A percentile compares a stretch with the other conserved stretches of the same genome.
Evolutionary conservation across 805 yeast species (phyloP).

Genomic region (Wickerhamiella cacticola): DNA sequence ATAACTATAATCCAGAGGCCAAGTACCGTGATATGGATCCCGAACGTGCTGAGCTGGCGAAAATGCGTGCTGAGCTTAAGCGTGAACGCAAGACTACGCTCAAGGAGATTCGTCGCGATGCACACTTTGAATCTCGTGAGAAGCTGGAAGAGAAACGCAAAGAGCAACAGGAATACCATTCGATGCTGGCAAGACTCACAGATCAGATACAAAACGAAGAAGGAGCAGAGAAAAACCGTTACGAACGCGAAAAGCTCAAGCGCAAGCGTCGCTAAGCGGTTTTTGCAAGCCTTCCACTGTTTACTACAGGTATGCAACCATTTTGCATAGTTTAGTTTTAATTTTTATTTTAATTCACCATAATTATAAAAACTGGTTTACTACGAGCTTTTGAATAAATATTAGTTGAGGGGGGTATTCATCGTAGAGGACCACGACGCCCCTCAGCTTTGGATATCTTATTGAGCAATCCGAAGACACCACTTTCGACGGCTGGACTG

Average conservation of each 20-base stretch:
- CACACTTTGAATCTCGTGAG: constrained; percentile 77
- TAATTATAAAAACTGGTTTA: neutral
- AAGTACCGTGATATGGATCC: constrained; percentile 79
- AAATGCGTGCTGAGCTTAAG: constrained; percentile 75
- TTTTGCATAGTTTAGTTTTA: neutral
- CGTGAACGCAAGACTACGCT: constrained; percentile 80
- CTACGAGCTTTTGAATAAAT: neutral
- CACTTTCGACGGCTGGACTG: constrained; percentile 25
- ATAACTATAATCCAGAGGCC: constrained; percentile 89
- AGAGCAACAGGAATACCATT: constrained; percentile 68
- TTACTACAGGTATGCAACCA: neutral
- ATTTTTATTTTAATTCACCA: neutral
- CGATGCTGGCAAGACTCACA: constrained; percentile 76
- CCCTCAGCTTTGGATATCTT: constrained; percentile 49
- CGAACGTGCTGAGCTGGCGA: constrained; percentile 68
- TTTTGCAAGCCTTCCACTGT: neutral
- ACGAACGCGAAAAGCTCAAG: constrained; percentile 54
- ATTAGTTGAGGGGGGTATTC: neutral
- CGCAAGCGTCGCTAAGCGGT: constrained; percentile 6
- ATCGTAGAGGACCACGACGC: constrained; percentile 5
- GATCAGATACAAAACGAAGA: constrained; percentile 84
- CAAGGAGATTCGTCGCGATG: constrained; percentile 83
- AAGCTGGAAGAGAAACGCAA: constrained; percentile 66
- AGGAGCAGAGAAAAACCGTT: constrained; percentile 88
- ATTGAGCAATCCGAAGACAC: constrained; percentile 70